Conservation (phyloP, 2,329 filamentous ascomycete species). For the Cladosporium velox region DNA sequence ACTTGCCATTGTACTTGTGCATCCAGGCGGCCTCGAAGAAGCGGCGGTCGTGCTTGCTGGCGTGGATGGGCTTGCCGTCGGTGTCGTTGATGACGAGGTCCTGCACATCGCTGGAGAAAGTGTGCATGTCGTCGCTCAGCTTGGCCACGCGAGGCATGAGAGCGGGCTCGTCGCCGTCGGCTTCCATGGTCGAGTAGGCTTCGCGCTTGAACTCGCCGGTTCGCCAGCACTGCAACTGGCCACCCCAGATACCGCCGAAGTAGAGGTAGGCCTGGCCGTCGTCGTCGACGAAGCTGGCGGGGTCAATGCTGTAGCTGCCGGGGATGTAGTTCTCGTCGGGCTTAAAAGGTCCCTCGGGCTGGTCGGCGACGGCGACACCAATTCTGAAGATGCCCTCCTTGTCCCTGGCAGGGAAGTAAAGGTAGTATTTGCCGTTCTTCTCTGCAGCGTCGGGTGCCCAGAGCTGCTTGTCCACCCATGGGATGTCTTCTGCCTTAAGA, state of each 20-base stretch:
- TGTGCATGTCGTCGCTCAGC: slow-evolving; percentile 66
- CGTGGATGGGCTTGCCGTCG: slow-evolving; percentile 60
- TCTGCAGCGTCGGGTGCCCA: slow-evolving; percentile 77
- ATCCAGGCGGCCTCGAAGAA: slow-evolving; percentile 84
- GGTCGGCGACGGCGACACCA: slow-evolving; percentile 66
- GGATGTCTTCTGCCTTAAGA: slow-evolving; percentile 65
- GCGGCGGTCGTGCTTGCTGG: slow-evolving; percentile 70
- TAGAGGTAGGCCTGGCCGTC: slow-evolving; percentile 68
- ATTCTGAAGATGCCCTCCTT: slow-evolving; percentile 70
- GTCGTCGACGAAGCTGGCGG: slow-evolving; percentile 72
- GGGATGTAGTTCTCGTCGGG: slow-evolving; percentile 65
- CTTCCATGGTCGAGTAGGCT: slow-evolving; percentile 32
- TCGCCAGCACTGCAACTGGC: slow-evolving; percentile 76
- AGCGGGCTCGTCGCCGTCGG: slow-evolving; percentile 59
- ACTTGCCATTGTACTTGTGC: slow-evolving; percentile 65
- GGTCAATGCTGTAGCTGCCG: slow-evolving; percentile 76
- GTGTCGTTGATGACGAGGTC: slow-evolving; percentile 65
- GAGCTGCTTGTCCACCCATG: slow-evolving; percentile 76
- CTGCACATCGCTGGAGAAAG: slow-evolving; percentile 57
- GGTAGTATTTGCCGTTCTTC: slow-evolving; percentile 70
- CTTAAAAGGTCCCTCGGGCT: slow-evolving; percentile 69
- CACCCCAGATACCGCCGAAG: slow-evolving; percentile 79
- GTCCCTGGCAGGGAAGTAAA: slow-evolving; percentile 77
- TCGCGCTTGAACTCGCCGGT: slow-evolving; percentile 57
- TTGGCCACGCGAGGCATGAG: slow-evolving; percentile 67